Conservation (phyloP, 768 basidiomycete genomes). For the Agrocybe praecox region DNA sequence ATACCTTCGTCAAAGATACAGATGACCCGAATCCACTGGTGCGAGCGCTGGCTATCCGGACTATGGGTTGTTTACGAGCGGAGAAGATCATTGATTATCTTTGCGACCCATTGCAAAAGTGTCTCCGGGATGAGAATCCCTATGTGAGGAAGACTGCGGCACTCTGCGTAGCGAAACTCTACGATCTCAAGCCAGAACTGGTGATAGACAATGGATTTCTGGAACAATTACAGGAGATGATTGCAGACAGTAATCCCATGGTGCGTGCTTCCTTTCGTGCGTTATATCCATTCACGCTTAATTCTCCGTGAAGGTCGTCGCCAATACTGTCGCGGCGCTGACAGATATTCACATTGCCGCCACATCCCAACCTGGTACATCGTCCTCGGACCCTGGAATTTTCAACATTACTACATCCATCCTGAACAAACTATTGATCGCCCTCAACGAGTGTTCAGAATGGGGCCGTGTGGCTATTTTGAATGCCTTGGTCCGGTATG, state of each 20-base stretch:
- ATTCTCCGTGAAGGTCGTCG: constrained; percentile 75
- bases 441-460: constrained; percentile 97
- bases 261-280: constrained; percentile 39
- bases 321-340: constrained; percentile 92
- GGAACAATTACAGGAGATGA: constrained; percentile 87
- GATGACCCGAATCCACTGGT: constrained; percentile 97
- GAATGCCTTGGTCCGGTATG: constrained; percentile 83
- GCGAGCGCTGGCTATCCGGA: constrained; percentile 93
- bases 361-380: constrained; percentile 54
- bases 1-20: constrained; percentile 97
- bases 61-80: constrained; percentile 95
- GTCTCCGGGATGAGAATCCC: constrained; percentile 92
- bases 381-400: constrained; percentile 61
- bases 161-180: constrained; percentile 95
- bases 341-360: constrained; percentile 88
- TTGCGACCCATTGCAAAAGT: constrained; percentile 92
- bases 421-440: constrained; percentile 89
- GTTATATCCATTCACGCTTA: background rate
- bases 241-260: constrained; percentile 97
- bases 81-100: constrained; percentile 99
- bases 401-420: constrained; percentile 85
- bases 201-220: constrained; percentile 96
- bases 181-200: constrained; percentile 94
- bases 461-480: constrained; percentile 97
- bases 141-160: constrained; percentile 99